A percentile compares a stretch with the other conserved stretches of the same genome.
These are phyloP conservation scores for Metschnikowia gelsemii DNA, from an alignment of 805 yeast genomes.

Conservation along the genomic window DNA sequence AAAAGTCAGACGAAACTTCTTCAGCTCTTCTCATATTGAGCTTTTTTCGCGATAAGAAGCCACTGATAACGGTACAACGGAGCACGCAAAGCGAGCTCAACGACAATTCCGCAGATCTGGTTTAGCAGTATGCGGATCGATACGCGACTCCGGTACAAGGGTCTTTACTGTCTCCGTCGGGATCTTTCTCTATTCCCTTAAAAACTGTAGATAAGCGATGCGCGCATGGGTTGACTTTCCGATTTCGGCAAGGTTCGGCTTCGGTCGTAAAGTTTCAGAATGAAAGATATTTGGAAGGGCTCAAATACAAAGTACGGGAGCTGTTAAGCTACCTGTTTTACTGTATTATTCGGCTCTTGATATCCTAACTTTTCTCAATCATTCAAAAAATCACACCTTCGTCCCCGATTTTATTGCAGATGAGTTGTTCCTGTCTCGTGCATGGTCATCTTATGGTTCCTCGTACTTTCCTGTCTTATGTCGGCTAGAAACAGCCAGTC, in stretches of 20 bases:
- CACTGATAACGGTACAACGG: not conserved
- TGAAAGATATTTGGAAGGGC: too few relatives aligned
- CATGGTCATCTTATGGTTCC: not conserved
- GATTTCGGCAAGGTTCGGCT: not conserved
- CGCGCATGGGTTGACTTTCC: conserved; percentile 6
- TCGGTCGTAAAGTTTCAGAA: not conserved
- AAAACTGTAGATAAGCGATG: not conserved
- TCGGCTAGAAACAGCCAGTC: too few relatives aligned
- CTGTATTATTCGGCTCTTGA: too few relatives aligned
- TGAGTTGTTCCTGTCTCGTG: not conserved
- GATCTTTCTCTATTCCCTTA: too few relatives aligned
- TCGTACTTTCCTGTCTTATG: not conserved
- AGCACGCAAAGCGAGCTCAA: conserved; percentile 4
- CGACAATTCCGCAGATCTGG: too few relatives aligned
- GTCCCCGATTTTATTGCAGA: not conserved
- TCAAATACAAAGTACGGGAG: too few relatives aligned
- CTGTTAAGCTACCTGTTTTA: too few relatives aligned
- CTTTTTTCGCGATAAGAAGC: conserved; percentile 2
- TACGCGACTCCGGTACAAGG: not conserved
- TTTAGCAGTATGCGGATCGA: not conserved
- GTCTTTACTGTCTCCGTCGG: too few relatives aligned
- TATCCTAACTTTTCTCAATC: too few relatives aligned
- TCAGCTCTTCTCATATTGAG: not conserved
- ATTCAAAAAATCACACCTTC: too few relatives aligned
- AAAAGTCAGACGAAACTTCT: too few relatives aligned